phyloP scores from a whole-genome alignment of 352 stramenopile genomes.

The Pythium angustatum region DNA sequence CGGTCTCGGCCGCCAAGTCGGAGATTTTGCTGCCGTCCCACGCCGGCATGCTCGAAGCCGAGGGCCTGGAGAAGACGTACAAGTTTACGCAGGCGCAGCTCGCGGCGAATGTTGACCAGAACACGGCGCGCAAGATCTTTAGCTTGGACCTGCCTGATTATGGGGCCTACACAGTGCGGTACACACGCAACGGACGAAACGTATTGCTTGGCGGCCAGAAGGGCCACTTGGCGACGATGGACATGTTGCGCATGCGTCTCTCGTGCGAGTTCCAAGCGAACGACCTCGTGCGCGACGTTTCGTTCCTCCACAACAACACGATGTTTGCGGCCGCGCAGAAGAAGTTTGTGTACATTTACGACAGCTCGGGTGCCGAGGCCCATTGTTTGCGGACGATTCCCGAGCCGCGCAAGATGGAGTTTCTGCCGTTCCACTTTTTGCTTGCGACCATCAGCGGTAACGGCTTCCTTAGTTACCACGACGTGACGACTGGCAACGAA shows the following conservation, averaged over 20 bases:
- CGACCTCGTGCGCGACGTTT: constrained; percentile 94
- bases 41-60: constrained; percentile 88
- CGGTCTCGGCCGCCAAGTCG: constrained; percentile 82
- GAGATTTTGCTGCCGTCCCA: constrained; percentile 91
- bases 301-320: constrained; percentile 97
- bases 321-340: constrained; percentile 97
- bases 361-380: constrained; percentile 95
- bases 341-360: constrained; percentile 98
- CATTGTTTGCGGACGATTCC: constrained; percentile 94
- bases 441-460: constrained; percentile 94
- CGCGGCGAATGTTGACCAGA: constrained; percentile 88
- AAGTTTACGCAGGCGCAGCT: constrained; percentile 94
- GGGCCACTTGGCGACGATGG: constrained; percentile 96
- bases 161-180: constrained; percentile 93
- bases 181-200: constrained; percentile 95
- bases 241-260: constrained; percentile 90
- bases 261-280: constrained; percentile 94
- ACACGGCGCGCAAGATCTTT: constrained; percentile 96
- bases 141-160: constrained; percentile 92
- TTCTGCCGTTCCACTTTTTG: constrained; percentile 99
- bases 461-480: constrained; percentile 93
- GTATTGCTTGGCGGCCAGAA: constrained; percentile 92
- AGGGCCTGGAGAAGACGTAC: constrained; percentile 97
- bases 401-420: constrained; percentile 93
- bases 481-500: constrained; percentile 94